These are phyloP conservation scores for Fusarium albidum DNA, from an alignment of 2,329 filamentous ascomycete species.

Conservation along the genomic window DNA sequence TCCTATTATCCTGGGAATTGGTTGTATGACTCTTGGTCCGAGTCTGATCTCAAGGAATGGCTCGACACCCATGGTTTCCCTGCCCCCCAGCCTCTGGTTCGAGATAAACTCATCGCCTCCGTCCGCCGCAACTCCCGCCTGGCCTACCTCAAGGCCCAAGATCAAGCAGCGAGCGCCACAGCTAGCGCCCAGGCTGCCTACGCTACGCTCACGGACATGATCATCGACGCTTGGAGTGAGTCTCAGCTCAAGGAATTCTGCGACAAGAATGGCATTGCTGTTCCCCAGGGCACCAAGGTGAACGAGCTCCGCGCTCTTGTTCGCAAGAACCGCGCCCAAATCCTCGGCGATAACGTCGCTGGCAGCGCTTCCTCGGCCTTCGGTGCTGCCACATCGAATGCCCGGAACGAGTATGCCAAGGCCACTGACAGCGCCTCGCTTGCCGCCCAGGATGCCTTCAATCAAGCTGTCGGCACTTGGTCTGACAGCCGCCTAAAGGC, in stretches of 20 bases:
- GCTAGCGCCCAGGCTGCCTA: slow-evolving; percentile 75
- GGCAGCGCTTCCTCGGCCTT: slow-evolving; percentile 67
- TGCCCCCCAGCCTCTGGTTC: slow-evolving; percentile 81
- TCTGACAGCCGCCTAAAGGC: slow-evolving; percentile 80
- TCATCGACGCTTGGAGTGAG: slow-evolving; percentile 92
- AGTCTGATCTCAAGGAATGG: slow-evolving; percentile 94
- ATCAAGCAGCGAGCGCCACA: slow-evolving; percentile 66
- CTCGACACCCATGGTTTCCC: slow-evolving; percentile 88
- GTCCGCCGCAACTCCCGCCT: slow-evolving; percentile 91
- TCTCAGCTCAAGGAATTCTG: slow-evolving; percentile 89
- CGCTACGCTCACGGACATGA: slow-evolving; percentile 78
- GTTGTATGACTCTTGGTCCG: slow-evolving; percentile 90
- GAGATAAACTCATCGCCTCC: slow-evolving; percentile 87
- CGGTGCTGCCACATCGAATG: slow-evolving; percentile 77
- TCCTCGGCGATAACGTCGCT: slow-evolving; percentile 71
- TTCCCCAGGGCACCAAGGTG: slow-evolving; percentile 89
- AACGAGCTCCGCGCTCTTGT: slow-evolving; percentile 91
- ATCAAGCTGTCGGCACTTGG: slow-evolving; percentile 69
- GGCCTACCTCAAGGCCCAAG: slow-evolving; percentile 73
- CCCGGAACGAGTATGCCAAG: slow-evolving; percentile 78
- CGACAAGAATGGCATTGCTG: slow-evolving; percentile 85
- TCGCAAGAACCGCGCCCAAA: slow-evolving; percentile 81
- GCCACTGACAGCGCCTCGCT: slow-evolving; percentile 74
- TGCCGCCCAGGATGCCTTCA: slow-evolving; percentile 72
- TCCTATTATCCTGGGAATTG: slow-evolving; percentile 91